Conservation (phyloP, 768 basidiomycete genomes). For the Trametes elegans region DNA sequence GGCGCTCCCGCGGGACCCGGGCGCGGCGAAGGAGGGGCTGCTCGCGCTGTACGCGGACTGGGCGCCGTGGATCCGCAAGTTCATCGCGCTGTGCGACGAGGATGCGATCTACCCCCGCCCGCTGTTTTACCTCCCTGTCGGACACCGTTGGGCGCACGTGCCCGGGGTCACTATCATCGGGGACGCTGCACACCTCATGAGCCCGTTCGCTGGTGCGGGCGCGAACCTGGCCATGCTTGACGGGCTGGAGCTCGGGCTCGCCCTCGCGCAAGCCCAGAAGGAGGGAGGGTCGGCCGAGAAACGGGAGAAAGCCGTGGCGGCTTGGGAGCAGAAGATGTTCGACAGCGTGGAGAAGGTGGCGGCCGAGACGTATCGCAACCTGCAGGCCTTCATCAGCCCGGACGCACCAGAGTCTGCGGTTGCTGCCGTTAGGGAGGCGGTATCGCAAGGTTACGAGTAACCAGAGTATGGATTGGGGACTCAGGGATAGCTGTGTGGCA, state of each 20-base stretch:
- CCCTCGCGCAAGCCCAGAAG: conserved; percentile 3
- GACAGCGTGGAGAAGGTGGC: conserved; percentile 1
- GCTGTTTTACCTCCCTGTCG: conserved; percentile 13
- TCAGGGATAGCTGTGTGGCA: no score
- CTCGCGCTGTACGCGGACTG: conserved; percentile 1
- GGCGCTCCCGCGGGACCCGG: background rate
- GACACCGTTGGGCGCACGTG: conserved; percentile 14
- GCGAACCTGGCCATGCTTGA: conserved; percentile 36
- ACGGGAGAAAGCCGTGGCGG: conserved; percentile 1
- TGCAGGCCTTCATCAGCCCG: background rate
- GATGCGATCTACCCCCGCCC: conserved; percentile 10
- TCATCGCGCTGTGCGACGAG: background rate
- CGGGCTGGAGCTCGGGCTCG: conserved; percentile 19
- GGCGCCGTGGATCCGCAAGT: conserved; percentile 5
- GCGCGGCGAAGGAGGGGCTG: background rate
- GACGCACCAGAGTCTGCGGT: background rate
- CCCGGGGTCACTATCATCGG: conserved; percentile 6
- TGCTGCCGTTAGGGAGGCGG: no score
- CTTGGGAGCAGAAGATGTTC: conserved; percentile 4
- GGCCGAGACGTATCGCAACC: background rate
- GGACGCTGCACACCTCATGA: conserved; percentile 40
- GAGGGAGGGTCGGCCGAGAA: background rate
- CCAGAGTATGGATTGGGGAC: no score
- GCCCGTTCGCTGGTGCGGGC: conserved; percentile 37
- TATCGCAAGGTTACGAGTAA: no score